Base-by-base conservation (phyloP, 352 stramenopile genomes). In the Pythium sp. region DNA sequence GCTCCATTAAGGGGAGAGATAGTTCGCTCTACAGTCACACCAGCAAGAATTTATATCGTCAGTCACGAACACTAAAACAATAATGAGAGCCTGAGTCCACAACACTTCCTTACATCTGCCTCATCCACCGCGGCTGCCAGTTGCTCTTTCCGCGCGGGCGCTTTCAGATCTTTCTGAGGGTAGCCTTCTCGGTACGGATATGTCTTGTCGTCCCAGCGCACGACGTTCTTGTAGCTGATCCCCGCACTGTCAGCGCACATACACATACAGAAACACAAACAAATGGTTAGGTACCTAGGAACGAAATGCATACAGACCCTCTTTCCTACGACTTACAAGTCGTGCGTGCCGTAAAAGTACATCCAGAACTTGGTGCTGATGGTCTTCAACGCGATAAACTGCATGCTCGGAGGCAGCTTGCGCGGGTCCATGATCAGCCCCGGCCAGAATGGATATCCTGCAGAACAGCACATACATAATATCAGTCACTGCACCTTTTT, bases 291-390 rank as follows among this genome's bases (percentile, higher is more conserved):
- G 3, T 32, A 7, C n/a, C 57, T 43, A 28, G n/a, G n/a, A 54
- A n/a, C n/a, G 30, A 1, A 6, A 24, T 5, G 9, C 36, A 53
- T 32, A 11, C 11, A 53, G 14, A 32, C 22, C 12, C 36, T 46
- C 7, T 4, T 9, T 62, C 3, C 18, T 20, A 8, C 15, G n/a
- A 62, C n/a, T 26, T 62, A 68, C 63, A 68, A 68, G 53, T 68
- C 56, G 36, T 68, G 63, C 4, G 51, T 68, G 54, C 63, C 63
- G 26, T 68, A 68, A 56, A 68, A 68, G 51, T 68, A 68, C n/a
- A 68, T 58, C 51, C 54, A 68, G 32, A 55, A 68, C 24, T 68
- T 61, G 32, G 36, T 46, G 8, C 56, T 30, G 26, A 68, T 57
- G 30, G 36, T 41, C 46, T 68, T 68, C 18, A 54, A 30, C 14